phyloP scores from a whole-genome alignment of 2,329 filamentous ascomycete genomes.

The Fusarium sp. region DNA sequence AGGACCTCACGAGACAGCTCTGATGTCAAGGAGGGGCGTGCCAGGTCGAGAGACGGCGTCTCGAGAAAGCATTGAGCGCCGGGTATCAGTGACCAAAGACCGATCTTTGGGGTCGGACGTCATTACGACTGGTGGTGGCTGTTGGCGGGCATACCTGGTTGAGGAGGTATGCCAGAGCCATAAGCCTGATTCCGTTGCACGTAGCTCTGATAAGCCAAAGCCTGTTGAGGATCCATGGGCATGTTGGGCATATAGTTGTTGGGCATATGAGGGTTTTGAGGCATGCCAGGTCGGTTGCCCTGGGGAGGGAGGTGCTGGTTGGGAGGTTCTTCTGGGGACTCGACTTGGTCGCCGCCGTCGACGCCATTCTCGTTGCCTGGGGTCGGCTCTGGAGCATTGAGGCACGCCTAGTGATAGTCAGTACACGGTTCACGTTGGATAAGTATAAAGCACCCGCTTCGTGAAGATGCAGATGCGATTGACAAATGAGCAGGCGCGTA shows the following conservation, averaged over 20 bases:
- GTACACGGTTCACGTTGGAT: neutral
- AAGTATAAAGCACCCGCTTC: neutral
- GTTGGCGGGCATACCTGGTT: constrained; percentile 83
- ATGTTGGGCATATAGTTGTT: constrained; percentile 72
- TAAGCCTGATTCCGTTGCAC: constrained; percentile 76
- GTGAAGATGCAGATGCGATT: neutral
- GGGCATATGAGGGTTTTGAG: constrained; percentile 71
- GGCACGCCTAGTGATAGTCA: constrained; percentile 76
- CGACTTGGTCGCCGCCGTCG: constrained; percentile 79
- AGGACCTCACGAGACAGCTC: constrained; percentile 54
- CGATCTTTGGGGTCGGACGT: constrained; percentile 34
- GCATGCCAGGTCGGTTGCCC: constrained; percentile 70
- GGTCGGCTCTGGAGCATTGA: constrained; percentile 93
- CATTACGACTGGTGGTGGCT: constrained; percentile 81
- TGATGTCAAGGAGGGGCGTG: constrained; percentile 42
- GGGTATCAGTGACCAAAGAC: constrained; percentile 64
- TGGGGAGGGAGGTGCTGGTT: constrained; percentile 79
- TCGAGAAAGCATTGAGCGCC: constrained; percentile 66
- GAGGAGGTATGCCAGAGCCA: constrained; percentile 82
- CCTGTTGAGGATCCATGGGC: constrained; percentile 79
- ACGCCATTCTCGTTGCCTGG: constrained; percentile 84
- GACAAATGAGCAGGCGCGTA: constrained; percentile 56
- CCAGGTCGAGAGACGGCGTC: constrained; percentile 46
- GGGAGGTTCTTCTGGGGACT: constrained; percentile 90
- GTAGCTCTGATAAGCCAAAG: constrained; percentile 85